phyloP scores from a whole-genome alignment of 371 early-diverging fungal species.

The Mucor plumbeus region DNA sequence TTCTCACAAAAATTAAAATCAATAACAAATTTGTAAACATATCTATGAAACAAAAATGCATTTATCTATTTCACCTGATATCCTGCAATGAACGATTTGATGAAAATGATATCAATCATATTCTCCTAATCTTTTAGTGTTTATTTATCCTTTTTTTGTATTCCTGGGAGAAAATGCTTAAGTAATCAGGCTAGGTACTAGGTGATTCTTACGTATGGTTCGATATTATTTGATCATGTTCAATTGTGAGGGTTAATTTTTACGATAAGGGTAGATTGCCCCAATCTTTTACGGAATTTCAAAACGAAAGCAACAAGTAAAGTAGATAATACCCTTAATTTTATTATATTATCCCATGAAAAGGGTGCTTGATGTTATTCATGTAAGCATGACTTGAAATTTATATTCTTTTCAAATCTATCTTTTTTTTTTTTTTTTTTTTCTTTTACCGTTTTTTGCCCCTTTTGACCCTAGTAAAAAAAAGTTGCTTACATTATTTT shows the following conservation, averaged over 20 bases:
- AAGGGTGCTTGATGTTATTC: background rate
- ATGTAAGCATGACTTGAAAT: background rate
- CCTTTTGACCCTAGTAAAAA: conserved; percentile 7
- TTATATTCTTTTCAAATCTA: background rate
- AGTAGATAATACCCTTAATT: background rate
- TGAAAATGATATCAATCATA: background rate
- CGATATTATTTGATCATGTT: background rate
- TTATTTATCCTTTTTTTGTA: conserved; percentile 3
- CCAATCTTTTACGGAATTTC: conserved; percentile 6
- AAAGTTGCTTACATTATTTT: conserved; percentile 3
- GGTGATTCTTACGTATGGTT: background rate
- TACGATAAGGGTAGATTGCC: background rate
- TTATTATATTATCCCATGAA: background rate
- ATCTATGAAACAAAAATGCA: too few species aligned
- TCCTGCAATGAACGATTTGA: too few species aligned
- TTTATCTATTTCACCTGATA: too few species aligned
- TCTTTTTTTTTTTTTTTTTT: background rate
- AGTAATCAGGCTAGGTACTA: background rate
- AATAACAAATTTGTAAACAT: too few species aligned
- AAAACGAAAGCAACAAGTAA: background rate
- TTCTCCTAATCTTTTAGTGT: background rate
- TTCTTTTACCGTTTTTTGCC: conserved; percentile 5
- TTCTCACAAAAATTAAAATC: too few species aligned
- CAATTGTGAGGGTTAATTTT: background rate
- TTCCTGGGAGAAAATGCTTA: conserved; percentile 1